Evolutionary conservation across 2,329 filamentous ascomycete species (phyloP).

Genomic region (Pseudogymnoascus sp.): DNA sequence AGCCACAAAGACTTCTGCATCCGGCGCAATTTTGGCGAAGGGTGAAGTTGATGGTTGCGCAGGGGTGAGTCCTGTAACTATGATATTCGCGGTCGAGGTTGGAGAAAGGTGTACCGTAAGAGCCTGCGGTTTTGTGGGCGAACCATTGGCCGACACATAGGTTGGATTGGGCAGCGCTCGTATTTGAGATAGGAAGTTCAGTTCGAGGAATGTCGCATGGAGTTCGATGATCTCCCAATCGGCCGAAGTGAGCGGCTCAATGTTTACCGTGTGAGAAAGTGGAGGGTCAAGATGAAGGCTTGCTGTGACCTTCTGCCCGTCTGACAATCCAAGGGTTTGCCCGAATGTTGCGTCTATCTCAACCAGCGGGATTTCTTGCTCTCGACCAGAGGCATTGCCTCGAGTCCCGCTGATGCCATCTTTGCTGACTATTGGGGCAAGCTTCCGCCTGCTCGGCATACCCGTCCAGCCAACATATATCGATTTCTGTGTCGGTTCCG

Average conservation of each 20-base stretch:
- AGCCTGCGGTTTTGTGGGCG: conserved; percentile 58
- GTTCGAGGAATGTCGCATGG: conserved; percentile 88
- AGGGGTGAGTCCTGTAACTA: conserved; percentile 75
- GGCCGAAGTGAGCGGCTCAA: conserved; percentile 87
- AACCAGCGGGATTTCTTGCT: conserved; percentile 69
- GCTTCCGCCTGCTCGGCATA: conserved; percentile 85
- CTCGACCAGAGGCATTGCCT: conserved; percentile 49
- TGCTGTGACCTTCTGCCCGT: conserved; percentile 69
- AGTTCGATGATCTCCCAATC: conserved; percentile 99
- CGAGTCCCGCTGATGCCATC: conserved; percentile 60
- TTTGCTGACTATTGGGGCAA: conserved; percentile 63
- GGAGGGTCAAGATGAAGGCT: conserved; percentile 83
- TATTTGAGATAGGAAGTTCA: conserved; percentile 89
- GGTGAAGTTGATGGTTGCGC: conserved; percentile 57
- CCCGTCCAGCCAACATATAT: conserved; percentile 94
- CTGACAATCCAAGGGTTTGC: conserved; percentile 63
- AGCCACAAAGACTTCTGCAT: conserved; percentile 94
- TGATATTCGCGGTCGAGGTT: conserved; percentile 89
- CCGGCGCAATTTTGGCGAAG: conserved; percentile 87
- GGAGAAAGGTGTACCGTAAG: conserved; percentile 89
- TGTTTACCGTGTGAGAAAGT: conserved; percentile 87
- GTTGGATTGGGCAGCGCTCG: conserved; percentile 83
- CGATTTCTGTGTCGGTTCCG: conserved; percentile 52
- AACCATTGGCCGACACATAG: conserved; percentile 45
- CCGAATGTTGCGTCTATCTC: conserved; percentile 86